Conservation (phyloP, 2,329 filamentous ascomycete genomes). For the Mollisiaceae sp. region DNA sequence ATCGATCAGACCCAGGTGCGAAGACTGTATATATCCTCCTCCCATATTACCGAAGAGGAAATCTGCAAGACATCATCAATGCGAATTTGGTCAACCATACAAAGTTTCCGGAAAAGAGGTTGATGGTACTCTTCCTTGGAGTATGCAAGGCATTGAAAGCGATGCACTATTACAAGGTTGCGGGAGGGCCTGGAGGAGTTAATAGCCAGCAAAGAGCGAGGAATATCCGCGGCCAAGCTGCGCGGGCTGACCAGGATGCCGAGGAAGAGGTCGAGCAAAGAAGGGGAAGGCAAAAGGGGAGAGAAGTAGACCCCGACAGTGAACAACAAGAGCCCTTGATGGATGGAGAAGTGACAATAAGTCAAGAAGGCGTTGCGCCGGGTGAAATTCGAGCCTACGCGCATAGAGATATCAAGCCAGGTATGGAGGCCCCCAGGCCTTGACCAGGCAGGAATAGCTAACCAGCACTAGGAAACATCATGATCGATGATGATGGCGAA, state of each 20-base stretch:
- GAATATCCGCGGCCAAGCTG: conserved; percentile 44
- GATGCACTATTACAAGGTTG: conserved; percentile 89
- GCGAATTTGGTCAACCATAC: conserved; percentile 97
- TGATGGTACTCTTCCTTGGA: conserved; percentile 91
- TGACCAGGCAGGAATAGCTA: conserved; percentile 15
- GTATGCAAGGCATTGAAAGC: conserved; percentile 86
- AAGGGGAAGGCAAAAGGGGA: conserved; percentile 49
- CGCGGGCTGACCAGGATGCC: conserved; percentile 49
- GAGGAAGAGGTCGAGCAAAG: conserved; percentile 44
- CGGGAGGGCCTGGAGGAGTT: conserved; percentile 58
- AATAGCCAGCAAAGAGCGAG: conserved; percentile 54
- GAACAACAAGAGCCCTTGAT: conserved; percentile 84
- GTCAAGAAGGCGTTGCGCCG: conserved; percentile 69
- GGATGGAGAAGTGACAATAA: conserved; percentile 73
- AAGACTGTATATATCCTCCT: conserved; percentile 98
- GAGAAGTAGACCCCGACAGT: conserved; percentile 62
- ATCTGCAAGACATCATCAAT: conserved; percentile 98
- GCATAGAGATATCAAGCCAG: conserved; percentile 96
- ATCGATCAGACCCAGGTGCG: conserved; percentile 68
- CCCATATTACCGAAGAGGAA: conserved; percentile 93
- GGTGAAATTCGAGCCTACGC: conserved; percentile 81
- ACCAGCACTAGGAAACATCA: conserved; percentile 75
- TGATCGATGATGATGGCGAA: conserved; percentile 91
- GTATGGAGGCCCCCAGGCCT: conserved; percentile 51
- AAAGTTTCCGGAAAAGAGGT: conserved; percentile 81